Percentiles rank a stretch among this genome's conserved stretches.
phyloP scores from a whole-genome alignment of 768 basidiomycete species.

The Inosperma sp. region DNA sequence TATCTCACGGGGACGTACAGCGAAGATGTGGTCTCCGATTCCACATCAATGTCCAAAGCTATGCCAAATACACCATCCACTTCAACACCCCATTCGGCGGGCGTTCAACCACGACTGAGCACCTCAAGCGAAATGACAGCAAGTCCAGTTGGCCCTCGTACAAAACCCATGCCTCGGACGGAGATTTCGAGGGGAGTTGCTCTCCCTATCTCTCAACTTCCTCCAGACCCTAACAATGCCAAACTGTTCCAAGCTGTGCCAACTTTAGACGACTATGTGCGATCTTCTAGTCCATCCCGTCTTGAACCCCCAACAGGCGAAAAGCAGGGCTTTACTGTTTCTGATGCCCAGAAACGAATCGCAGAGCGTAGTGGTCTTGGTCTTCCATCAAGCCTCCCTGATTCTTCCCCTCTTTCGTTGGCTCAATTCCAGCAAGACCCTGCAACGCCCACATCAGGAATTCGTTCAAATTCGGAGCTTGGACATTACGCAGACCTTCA shows the following conservation, averaged over 20 bases:
- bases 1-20: conserved; percentile 81
- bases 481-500: conserved; percentile 73
- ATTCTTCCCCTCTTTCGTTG: conserved; percentile 58
- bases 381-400: conserved; percentile 48
- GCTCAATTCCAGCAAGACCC: conserved; percentile 39
- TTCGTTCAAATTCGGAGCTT: conserved; percentile 74
- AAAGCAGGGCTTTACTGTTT: conserved; percentile 29
- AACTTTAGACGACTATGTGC: conserved; percentile 32
- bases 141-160: conserved; percentile 27
- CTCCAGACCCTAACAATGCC: conserved; percentile 50
- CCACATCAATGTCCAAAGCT: conserved; percentile 31
- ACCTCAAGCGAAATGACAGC: conserved; percentile 35
- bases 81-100: conserved; percentile 19
- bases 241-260: conserved; percentile 55
- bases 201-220: conserved; percentile 53
- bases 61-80: conserved; percentile 25
- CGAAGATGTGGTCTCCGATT: conserved; percentile 52
- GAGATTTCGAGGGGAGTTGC: conserved; percentile 52
- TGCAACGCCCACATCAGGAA: conserved; percentile 33
- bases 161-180: conserved; percentile 35
- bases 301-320: conserved; percentile 44
- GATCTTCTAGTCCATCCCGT: conserved; percentile 54
- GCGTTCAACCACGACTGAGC: conserved; percentile 51
- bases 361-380: conserved; percentile 33
- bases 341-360: conserved; percentile 35